Percentiles rank a stretch among this genome's conserved stretches.
These are phyloP conservation scores for Trametes cinnabarina DNA, from an alignment of 768 basidiomycete genomes.

Conservation along the genomic window DNA sequence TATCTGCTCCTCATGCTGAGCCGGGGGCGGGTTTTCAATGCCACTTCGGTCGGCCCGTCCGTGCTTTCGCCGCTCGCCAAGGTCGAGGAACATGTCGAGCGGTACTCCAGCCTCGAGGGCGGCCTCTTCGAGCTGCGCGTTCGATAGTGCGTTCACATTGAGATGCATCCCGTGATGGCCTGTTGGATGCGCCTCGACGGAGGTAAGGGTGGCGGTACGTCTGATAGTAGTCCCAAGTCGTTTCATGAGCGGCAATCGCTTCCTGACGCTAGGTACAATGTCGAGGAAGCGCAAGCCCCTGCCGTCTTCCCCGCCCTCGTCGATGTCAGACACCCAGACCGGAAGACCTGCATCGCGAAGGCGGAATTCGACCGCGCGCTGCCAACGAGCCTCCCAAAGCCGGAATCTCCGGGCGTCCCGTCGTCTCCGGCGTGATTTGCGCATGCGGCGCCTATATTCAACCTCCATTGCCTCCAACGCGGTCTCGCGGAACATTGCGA, in stretches of 20 bases:
- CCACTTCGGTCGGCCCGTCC: not conserved
- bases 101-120: constrained; percentile 69
- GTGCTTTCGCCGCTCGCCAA: constrained; percentile 8
- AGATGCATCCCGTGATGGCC: constrained; percentile 49
- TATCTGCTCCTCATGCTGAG: not conserved
- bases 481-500: constrained; percentile 64
- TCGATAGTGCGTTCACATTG: constrained; percentile 59
- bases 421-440: constrained; percentile 44
- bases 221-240: constrained; percentile 3
- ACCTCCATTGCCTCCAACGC: constrained; percentile 71
- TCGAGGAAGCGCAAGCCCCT: constrained; percentile 14
- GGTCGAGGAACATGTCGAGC: constrained; percentile 41
- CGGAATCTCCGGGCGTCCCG: constrained; percentile 41
- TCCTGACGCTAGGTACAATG: not conserved
- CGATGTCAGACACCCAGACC: constrained; percentile 50
- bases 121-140: constrained; percentile 54
- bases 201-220: constrained; percentile 11
- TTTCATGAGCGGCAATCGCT: not conserved
- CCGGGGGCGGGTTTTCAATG: not conserved
- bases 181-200: constrained; percentile 7
- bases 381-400: constrained; percentile 54
- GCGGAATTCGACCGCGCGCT: constrained; percentile 60
- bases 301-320: not conserved
- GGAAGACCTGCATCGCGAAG: constrained; percentile 49
- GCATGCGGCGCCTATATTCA: constrained; percentile 56